phyloP scores from a whole-genome alignment of 169 alveolate species.

The Plasmodium gaboni region DNA sequence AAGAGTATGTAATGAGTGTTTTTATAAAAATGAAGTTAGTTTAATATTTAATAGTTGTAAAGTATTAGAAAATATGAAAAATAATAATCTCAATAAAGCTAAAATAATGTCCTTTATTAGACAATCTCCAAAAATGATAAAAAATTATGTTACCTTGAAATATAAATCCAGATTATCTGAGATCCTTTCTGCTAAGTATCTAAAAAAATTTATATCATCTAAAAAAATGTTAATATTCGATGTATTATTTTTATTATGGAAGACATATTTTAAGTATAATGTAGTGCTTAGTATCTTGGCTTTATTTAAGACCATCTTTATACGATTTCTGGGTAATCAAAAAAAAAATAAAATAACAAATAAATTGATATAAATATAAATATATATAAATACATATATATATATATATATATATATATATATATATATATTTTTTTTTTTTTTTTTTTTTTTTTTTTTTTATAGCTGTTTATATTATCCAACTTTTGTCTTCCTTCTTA shows the following conservation, averaged over 20 bases:
- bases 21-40: conserved; percentile 60
- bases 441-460: neutral
- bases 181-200: neutral
- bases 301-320: conserved; percentile 27
- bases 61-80: conserved; percentile 39
- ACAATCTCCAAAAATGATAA: conserved; percentile 28
- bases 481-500: conserved; percentile 24
- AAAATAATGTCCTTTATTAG: conserved; percentile 23
- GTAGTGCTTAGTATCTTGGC: conserved; percentile 5
- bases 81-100: conserved; percentile 1
- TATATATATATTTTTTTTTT: neutral
- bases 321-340: conserved; percentile 21
- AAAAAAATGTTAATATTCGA: neutral
- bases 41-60: conserved; percentile 59
- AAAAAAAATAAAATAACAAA: neutral
- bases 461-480: conserved; percentile 32
- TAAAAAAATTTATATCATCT: neutral
- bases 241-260: neutral
- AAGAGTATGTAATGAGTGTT: conserved; percentile 64
- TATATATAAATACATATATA: conserved; percentile 6
- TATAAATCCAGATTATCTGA: neutral
- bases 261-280: conserved; percentile 10
- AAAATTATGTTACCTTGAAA: conserved; percentile 21
- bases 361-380: neutral
- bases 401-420: neutral